phyloP scores from a whole-genome alignment of 495 filamentous ascomycete genomes.

The Xylaria cubensis region DNA sequence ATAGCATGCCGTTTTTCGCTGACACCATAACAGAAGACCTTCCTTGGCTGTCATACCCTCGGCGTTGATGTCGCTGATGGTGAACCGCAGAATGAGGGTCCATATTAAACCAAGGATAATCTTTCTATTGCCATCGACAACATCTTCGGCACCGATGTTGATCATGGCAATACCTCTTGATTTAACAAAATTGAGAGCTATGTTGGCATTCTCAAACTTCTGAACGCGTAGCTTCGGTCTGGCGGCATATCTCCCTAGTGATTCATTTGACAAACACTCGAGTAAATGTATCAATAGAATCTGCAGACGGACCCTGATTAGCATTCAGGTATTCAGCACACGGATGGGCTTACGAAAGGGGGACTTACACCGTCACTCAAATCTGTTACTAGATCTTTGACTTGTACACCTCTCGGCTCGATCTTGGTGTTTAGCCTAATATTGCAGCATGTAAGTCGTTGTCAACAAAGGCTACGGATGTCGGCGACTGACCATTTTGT shows the following conservation, averaged over 20 bases:
- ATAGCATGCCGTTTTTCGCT: conserved; percentile 97
- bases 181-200: conserved; percentile 90
- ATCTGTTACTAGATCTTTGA: conserved; percentile 85
- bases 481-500: conserved; percentile 81
- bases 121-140: conserved; percentile 97
- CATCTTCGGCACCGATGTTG: conserved; percentile 97
- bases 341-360: conserved; percentile 2
- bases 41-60: conserved; percentile 99
- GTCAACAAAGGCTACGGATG: neutral
- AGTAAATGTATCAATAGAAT: conserved; percentile 94
- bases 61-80: conserved; percentile 97
- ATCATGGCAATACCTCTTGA: conserved; percentile 92
- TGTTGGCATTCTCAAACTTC: conserved; percentile 98
- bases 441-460: conserved; percentile 35
- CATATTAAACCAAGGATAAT: conserved; percentile 97
- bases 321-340: conserved; percentile 18
- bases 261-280: conserved; percentile 91
- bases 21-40: conserved; percentile 94
- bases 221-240: conserved; percentile 96
- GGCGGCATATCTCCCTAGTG: conserved; percentile 93
- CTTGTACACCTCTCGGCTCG: conserved; percentile 71
- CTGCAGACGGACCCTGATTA: conserved; percentile 49
- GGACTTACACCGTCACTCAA: conserved; percentile 87
- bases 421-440: conserved; percentile 93
- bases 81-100: conserved; percentile 96